phyloP scores from a whole-genome alignment of 2,329 filamentous ascomycete genomes.

The Cercospora canescens region DNA sequence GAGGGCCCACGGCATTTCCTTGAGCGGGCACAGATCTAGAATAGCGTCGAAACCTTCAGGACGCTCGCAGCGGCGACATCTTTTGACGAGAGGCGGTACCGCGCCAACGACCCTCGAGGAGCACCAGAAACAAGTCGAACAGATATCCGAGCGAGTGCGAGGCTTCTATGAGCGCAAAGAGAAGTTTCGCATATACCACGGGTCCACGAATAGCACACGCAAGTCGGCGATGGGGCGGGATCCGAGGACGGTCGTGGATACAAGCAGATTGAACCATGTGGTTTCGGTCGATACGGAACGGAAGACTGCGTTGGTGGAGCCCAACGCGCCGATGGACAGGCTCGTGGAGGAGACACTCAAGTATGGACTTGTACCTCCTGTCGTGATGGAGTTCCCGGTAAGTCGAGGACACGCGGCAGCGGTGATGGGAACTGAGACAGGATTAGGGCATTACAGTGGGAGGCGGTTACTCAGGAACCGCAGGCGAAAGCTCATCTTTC shows the following conservation, averaged over 20 bases:
- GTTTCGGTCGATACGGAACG: constrained; percentile 57
- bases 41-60: background rate
- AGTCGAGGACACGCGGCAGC: background rate
- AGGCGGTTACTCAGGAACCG: constrained; percentile 66
- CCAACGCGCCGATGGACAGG: constrained; percentile 68
- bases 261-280: constrained; percentile 63
- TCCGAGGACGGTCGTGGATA: constrained; percentile 59
- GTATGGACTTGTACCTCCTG: constrained; percentile 60
- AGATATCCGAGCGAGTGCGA: constrained; percentile 49
- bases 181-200: constrained; percentile 75
- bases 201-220: constrained; percentile 75
- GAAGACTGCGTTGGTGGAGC: constrained; percentile 65
- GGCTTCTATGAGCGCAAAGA: constrained; percentile 53
- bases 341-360: constrained; percentile 60
- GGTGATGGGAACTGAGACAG: background rate
- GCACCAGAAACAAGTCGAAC: constrained; percentile 39
- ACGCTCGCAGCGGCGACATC: constrained; percentile 1
- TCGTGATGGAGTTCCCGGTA: constrained; percentile 69
- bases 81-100: constrained; percentile 21
- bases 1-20: background rate
- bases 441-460: constrained; percentile 63
- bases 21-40: background rate
- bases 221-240: constrained; percentile 40
- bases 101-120: constrained; percentile 23
- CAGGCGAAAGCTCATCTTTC: constrained; percentile 70